Base-by-base conservation (phyloP, 805 yeast genomes). In the Wickerhamiella musiphila region DNA sequence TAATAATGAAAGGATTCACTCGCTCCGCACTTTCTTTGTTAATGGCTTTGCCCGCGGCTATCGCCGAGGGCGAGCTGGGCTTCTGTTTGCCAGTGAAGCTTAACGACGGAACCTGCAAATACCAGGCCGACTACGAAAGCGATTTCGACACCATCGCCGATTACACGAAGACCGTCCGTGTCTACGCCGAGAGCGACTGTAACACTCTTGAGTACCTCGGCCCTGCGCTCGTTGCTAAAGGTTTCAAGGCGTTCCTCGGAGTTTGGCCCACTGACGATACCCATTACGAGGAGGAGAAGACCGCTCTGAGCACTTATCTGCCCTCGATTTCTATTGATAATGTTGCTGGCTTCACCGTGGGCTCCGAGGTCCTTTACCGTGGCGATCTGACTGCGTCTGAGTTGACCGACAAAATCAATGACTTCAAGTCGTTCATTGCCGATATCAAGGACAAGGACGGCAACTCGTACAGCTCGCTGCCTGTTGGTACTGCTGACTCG, bases 331-430 rank as follows among this genome's bases (percentile, higher is more conserved):
- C 68, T 39, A 62, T 70, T 32, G 40, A 39, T 32, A 69, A 81
- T 41, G 66, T 86, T 48, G 69, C 72, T 47, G 79, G 73, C 29
- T 63, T 86, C 59, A 65, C 81, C 33, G 96, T 86, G 43, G 96
- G 96, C 43, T 83, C 95, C 17, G 96, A 86, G 66, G 86, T 94
- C 37, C 66, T 86, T 43, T 86, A 86, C 70, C 81, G 96, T 66
- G 71, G 56, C 24, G 96, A 86, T 54, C 43, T 84, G 59, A 65
- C 84, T 32, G 83, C 93, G 28, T 47, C 63, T 21, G 69, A 68
- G 35, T 70, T 86, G 51, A 92, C 94, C 31, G 56, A 52, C 43
- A 64, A 64, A 47, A 83, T 86, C 50, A 42, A 54, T 37, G 68
- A 67, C 29, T 55, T 84, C 54, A 78, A 73, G 60, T 51, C 54